A percentile compares a stretch with the other conserved stretches of the same genome.
phyloP scores from a whole-genome alignment of 306 rosid species.

The Vigna nakashimae region DNA sequence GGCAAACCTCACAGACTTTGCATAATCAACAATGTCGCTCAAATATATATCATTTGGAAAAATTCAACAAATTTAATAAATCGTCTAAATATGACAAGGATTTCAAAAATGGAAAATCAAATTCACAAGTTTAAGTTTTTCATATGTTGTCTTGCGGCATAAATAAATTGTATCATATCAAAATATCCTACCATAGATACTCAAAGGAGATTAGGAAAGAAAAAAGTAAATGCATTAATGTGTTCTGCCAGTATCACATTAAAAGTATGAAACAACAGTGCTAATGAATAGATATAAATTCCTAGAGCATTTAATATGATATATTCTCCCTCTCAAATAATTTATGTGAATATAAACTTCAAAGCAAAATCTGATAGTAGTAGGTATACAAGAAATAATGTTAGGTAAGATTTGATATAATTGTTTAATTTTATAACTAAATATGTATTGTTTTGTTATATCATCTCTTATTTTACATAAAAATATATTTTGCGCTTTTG shows the following conservation, averaged over 20 bases:
- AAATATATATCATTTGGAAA: constrained; percentile 77
- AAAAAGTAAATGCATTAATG: constrained; percentile 18
- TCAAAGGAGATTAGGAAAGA: constrained; percentile 14
- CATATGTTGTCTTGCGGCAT: constrained; percentile 7
- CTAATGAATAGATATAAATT: constrained; percentile 15
- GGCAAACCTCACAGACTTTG: constrained; percentile 67
- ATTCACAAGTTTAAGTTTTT: constrained; percentile 23
- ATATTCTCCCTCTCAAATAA: constrained; percentile 15
- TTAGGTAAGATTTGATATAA: too few species aligned
- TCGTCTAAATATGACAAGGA: constrained; percentile 31
- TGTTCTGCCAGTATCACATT: constrained; percentile 21
- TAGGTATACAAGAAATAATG: constrained; percentile 4
- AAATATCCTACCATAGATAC: constrained; percentile 22
- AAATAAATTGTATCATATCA: constrained; percentile 30
- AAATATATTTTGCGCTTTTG: too few species aligned
- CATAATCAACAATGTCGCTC: constrained; percentile 68
- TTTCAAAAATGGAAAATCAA: background rate
- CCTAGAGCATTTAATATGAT: constrained; percentile 20
- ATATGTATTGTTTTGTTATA: too few species aligned
- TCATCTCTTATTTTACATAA: too few species aligned
- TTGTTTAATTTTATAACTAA: too few species aligned
- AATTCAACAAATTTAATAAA: constrained; percentile 38
- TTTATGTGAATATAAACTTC: background rate
- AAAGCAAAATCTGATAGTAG: background rate
- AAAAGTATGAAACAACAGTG: constrained; percentile 1